A percentile compares a stretch with the other conserved stretches of the same genome.
Conservation (phyloP, 352 stramenopile species). For the Blastocystis sp. region DNA sequence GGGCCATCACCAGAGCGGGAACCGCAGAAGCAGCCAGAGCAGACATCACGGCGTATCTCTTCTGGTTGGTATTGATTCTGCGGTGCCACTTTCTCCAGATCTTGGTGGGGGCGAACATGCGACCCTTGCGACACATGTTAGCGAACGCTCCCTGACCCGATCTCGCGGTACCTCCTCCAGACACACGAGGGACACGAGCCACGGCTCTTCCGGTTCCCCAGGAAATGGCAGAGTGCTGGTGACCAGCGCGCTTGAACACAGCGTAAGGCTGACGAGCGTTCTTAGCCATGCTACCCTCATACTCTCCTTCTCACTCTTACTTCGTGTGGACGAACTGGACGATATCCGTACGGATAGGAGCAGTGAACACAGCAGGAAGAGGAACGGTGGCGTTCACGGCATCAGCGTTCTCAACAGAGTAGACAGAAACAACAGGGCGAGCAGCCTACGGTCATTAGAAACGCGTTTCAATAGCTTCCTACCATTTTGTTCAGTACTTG, state of each 20-base stretch:
- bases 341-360: conserved; percentile 91
- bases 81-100: conserved; percentile 96
- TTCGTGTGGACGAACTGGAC: conserved; percentile 98
- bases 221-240: conserved; percentile 85
- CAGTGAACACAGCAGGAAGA: conserved; percentile 86
- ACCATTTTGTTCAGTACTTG: conserved; percentile 4
- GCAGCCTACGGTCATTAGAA: conserved; percentile 64
- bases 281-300: conserved; percentile 81
- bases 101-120: conserved; percentile 96
- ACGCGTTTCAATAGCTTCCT: background rate
- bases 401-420: conserved; percentile 70
- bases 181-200: conserved; percentile 95
- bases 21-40: conserved; percentile 88
- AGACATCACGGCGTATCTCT: conserved; percentile 88
- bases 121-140: conserved; percentile 92
- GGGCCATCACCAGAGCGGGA: conserved; percentile 87
- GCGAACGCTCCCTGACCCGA: conserved; percentile 94
- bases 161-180: conserved; percentile 86
- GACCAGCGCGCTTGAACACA: conserved; percentile 83
- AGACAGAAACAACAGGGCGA: conserved; percentile 84
- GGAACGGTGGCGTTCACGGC: conserved; percentile 75
- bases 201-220: conserved; percentile 97
- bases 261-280: conserved; percentile 95
- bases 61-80: conserved; percentile 95
- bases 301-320: background rate